Base-by-base conservation (phyloP, 257 asterid genomes). In the Pogostemon cablin region DNA sequence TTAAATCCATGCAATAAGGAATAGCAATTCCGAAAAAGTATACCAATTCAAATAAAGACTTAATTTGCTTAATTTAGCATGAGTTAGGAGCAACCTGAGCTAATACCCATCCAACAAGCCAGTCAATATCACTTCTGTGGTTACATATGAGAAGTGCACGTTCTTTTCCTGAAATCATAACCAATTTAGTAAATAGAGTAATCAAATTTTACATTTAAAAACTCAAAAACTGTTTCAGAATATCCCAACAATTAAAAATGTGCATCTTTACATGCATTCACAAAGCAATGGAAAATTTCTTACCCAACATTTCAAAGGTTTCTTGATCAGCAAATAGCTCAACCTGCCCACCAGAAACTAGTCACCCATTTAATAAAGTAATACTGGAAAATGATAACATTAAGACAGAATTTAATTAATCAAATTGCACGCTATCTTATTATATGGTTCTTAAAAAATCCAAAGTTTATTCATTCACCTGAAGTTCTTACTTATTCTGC, bases 101-200 rank as follows among this genome's bases (percentile, higher is more conserved):
- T 63, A 90, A 58, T 71, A 90, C 87, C 95, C 90, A 90, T 67
- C 96, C 95, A 7, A 90, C 88, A 72, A 90, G 90, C 95, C 96
- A 90, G 80, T 90, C 96, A 57, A 90, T 86, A 64, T 90, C 96
- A 72, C 96, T 86, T 77, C 78, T 82, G 77, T 90, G 95, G 77
- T 87, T 90, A 73, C 82, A 87, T 67, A 91, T 84, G 77, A 91
- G 77, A 71, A 91, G 92, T 64, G 95, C 95, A 41, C 75, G 85
- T 75, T 91, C 97, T 80, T 89, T 89, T 59, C 95, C 97, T 91
- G 82, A 80, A 73, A 69, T 68, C 64, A 56, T 15, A 62, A 12
- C 71, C 55, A 79, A 58, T 62, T 65, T 20, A 32, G 9, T 60
- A 17, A 61, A 62, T 42, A 12, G 9, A 43, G 35, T 9, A 58